Conservation (phyloP, 331 rosid species). For the Pyracantha coccinea region DNA sequence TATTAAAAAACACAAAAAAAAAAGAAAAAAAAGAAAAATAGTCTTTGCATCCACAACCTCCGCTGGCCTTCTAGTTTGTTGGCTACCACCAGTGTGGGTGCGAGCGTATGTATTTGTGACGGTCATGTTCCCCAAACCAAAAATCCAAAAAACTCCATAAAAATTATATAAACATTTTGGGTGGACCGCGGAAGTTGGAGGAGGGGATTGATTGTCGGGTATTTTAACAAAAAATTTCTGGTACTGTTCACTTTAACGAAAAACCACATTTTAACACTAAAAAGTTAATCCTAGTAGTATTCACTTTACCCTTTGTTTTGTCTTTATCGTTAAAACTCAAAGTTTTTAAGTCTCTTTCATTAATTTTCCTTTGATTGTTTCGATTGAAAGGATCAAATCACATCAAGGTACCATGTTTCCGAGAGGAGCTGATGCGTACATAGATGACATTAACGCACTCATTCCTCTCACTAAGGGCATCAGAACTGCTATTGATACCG, state of each 20-base stretch:
- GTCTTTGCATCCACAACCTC: background rate
- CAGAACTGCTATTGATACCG: conserved; percentile 91
- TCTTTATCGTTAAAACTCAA: too few species aligned
- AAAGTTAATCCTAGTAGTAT: too few species aligned
- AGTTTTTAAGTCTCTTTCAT: too few species aligned
- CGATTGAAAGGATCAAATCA: background rate
- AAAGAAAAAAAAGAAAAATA: background rate
- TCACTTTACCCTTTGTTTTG: too few species aligned
- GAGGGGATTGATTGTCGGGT: too few species aligned
- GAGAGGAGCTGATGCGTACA: conserved; percentile 86
- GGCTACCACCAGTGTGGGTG: background rate
- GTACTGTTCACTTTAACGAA: too few species aligned
- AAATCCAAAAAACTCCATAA: background rate
- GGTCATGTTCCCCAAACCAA: background rate
- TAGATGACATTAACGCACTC: conserved; percentile 72
- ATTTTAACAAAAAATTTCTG: too few species aligned
- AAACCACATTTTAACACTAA: too few species aligned
- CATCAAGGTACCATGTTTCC: conserved; percentile 88
- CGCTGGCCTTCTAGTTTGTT: background rate
- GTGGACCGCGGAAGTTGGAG: background rate
- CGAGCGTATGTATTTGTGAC: background rate
- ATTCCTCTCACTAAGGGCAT: conserved; percentile 73
- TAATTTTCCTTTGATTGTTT: too few species aligned
- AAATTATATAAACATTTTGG: background rate
- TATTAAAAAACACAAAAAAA: background rate